phyloP scores from a whole-genome alignment of 2,329 filamentous ascomycete species.

The Cladosporium sp. region DNA sequence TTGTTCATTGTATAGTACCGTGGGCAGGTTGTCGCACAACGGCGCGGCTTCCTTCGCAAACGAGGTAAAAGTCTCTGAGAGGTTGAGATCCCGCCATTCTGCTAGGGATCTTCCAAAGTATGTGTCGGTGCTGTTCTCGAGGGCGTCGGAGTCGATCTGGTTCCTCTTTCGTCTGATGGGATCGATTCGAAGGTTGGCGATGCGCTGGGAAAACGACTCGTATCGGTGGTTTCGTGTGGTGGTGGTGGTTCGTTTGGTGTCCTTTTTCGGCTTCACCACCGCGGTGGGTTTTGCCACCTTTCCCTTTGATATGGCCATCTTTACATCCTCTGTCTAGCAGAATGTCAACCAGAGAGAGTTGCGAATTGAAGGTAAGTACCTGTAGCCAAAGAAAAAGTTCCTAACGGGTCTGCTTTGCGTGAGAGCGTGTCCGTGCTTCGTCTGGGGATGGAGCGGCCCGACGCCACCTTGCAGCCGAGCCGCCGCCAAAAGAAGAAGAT shows the following conservation, averaged over 20 bases:
- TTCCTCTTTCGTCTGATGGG: conserved; percentile 80
- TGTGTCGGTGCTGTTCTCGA: conserved; percentile 77
- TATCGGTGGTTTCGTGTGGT: conserved; percentile 83
- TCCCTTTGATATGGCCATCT: conserved; percentile 43
- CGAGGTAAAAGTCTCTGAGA: conserved; percentile 72
- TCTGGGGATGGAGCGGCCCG: neutral
- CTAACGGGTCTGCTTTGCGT: neutral
- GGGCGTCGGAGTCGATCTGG: conserved; percentile 59
- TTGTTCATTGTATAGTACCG: conserved; percentile 86
- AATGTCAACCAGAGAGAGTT: neutral
- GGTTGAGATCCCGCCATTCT: conserved; percentile 88
- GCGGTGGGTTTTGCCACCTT: conserved; percentile 29
- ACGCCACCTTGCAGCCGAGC: neutral
- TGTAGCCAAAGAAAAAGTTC: conserved; percentile 8
- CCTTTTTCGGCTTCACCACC: conserved; percentile 58
- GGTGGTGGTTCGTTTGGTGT: conserved; percentile 57
- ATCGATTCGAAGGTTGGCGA: conserved; percentile 89
- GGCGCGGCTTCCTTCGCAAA: conserved; percentile 74
- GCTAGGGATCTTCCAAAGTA: conserved; percentile 80
- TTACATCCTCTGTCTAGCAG: conserved; percentile 20
- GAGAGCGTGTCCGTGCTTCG: no score
- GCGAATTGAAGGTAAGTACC: neutral
- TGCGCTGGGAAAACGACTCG: conserved; percentile 86
- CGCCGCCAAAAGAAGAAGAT: neutral
- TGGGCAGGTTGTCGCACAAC: conserved; percentile 82